Evolutionary conservation across 306 rosid genomes (phyloP).

Genomic region (Fagus sylvatica): DNA sequence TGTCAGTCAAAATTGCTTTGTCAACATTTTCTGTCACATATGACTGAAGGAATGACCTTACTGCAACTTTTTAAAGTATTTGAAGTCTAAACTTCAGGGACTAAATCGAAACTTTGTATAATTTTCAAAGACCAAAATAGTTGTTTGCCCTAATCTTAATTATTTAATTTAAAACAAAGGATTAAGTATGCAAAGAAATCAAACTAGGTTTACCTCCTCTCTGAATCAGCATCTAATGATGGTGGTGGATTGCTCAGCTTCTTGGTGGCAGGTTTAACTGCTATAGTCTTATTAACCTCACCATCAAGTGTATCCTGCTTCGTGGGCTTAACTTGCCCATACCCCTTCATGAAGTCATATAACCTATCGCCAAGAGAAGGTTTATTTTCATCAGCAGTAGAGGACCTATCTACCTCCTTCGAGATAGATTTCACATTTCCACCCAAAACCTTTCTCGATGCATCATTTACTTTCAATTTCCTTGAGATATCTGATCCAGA

Average conservation of each 20-base stretch:
- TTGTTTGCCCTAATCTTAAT: no score
- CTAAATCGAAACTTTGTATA: no score
- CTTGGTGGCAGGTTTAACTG: slow-evolving; percentile 33
- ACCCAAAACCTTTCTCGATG: slow-evolving; percentile 32
- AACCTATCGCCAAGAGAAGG: slow-evolving; percentile 43
- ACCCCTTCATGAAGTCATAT: slow-evolving; percentile 29
- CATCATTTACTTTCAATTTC: slow-evolving; percentile 41
- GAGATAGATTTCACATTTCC: slow-evolving; percentile 34
- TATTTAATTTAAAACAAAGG: no score
- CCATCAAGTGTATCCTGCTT: slow-evolving; percentile 37
- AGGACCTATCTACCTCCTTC: slow-evolving; percentile 36
- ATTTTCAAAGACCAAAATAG: no score
- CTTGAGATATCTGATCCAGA: slow-evolving; percentile 39
- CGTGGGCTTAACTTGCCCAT: slow-evolving; percentile 33
- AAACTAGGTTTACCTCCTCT: slow-evolving; percentile 57
- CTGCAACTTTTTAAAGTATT: no score
- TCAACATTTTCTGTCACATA: no score
- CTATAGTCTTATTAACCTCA: slow-evolving; percentile 30
- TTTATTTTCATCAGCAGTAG: slow-evolving; percentile 32
- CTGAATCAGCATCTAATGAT: slow-evolving; percentile 60
- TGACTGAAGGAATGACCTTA: no score
- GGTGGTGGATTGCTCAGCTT: slow-evolving; percentile 28
- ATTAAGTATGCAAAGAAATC: neutral
- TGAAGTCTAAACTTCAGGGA: no score
- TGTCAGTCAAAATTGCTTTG: no score